Evolutionary conservation across 2,329 filamentous ascomycete species (phyloP).

Genomic region (Eutypella sp.): DNA sequence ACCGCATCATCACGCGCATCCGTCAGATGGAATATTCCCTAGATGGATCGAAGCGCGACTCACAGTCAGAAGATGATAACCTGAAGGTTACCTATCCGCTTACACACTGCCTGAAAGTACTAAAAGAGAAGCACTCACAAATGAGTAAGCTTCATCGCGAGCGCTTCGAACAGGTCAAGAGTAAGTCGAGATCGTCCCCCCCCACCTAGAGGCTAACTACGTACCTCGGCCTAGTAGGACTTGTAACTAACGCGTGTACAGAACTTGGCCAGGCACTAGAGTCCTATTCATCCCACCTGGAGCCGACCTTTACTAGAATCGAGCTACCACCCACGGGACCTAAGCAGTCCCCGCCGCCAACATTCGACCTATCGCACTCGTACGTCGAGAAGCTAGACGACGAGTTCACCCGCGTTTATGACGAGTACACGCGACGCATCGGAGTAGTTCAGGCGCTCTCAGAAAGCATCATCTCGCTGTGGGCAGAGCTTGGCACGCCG

Average conservation of each 20-base stretch:
- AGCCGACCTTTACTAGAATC: conserved; percentile 80
- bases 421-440: conserved; percentile 87
- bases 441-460: conserved; percentile 67
- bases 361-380: conserved; percentile 85
- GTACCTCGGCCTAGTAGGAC: background rate
- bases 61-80: conserved; percentile 56
- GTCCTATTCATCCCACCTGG: conserved; percentile 94
- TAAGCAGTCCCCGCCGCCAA: conserved; percentile 70
- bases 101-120: conserved; percentile 66
- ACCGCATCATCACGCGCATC: conserved; percentile 77
- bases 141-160: conserved; percentile 82
- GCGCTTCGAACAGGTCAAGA: conserved; percentile 92
- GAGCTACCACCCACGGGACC: conserved; percentile 76
- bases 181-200: conserved; percentile 45
- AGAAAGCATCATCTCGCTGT: conserved; percentile 87
- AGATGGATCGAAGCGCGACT: conserved; percentile 66
- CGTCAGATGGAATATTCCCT: conserved; percentile 91
- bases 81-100: conserved; percentile 80
- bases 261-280: conserved; percentile 91
- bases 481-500: conserved; percentile 91
- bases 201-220: background rate
- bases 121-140: conserved; percentile 82
- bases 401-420: conserved; percentile 92
- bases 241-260: conserved; percentile 31
- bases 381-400: conserved; percentile 83